These are phyloP conservation scores for Lentinula lateritia DNA, from an alignment of 768 basidiomycete genomes.

Conservation along the genomic window DNA sequence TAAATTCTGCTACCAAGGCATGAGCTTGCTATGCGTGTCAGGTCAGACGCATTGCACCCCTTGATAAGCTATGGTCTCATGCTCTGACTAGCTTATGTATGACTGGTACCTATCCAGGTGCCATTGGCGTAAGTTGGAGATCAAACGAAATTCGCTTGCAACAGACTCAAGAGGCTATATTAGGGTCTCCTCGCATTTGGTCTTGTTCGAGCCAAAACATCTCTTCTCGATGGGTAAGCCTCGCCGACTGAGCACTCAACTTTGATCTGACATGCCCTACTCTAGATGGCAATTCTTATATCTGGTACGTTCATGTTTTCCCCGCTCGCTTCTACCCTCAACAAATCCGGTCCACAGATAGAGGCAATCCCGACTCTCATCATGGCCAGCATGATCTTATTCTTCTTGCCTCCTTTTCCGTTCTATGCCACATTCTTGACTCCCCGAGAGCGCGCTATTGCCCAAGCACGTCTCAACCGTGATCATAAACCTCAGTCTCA, in stretches of 20 bases:
- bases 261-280: background rate
- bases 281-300: conserved; percentile 56
- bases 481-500: conserved; percentile 55
- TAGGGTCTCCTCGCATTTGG: conserved; percentile 55
- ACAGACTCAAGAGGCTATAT: background rate
- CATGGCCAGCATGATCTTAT: conserved; percentile 42
- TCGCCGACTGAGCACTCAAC: background rate
- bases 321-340: background rate
- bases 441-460: conserved; percentile 47
- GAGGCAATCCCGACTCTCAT: conserved; percentile 52
- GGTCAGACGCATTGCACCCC: conserved; percentile 20
- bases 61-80: background rate
- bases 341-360: conserved; percentile 25
- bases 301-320: conserved; percentile 25
- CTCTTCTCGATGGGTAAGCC: conserved; percentile 32
- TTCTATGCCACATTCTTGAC: conserved; percentile 49
- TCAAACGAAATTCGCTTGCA: background rate
- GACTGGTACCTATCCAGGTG: conserved; percentile 54
- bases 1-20: conserved; percentile 18
- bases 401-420: conserved; percentile 52
- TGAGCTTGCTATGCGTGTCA: conserved; percentile 47
- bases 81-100: conserved; percentile 38
- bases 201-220: conserved; percentile 45
- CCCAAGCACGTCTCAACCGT: conserved; percentile 48
- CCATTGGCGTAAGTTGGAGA: conserved; percentile 36